Evolutionary conservation across 139 green algal genomes (phyloP), one percentile per base, ranked within the genome.

Genomic region (Coelastrella sp.): DNA sequence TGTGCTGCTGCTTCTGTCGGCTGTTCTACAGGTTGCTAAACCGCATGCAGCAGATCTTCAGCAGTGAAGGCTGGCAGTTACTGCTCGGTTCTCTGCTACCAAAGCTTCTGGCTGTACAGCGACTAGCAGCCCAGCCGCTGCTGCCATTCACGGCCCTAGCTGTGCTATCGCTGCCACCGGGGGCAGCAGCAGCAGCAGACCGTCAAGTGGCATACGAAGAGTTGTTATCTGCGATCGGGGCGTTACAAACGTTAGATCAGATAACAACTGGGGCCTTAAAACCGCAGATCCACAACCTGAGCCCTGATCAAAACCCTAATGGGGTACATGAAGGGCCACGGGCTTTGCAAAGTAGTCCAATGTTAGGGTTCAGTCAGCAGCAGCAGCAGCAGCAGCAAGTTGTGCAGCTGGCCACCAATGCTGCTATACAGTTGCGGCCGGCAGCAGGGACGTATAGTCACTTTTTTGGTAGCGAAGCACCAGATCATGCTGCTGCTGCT

Each of bases 21-120:
- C 13, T 59, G 78, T 8, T 71, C 8, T 76, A 7, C 66, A 89
- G 76, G 13, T 6, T 87, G 17, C 47, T 88, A 54, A 66, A 76
- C 47, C 87, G 58, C 73, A 89, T 83, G 54, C n/a, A 59, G 84
- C 82, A 61, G 2, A 85, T 92, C 83, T 73, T 81, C 82, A 82
- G 76, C 66, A 66, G 60, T 59, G 94, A 96, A 89, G 94, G 93
- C 71, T 96, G 94, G 94, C 85, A 83, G n/a, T 23, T 65, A 5
- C 60, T 94, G 73, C 93, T 92, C 14, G 91, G 91, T 3, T 7
- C 17, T 3, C 82, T 92, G 5, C 91, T 96, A 60, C 92, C 85
- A 5, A 91, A 93, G 83, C 90, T 96, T 20, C 90, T 92, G 4
- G 91, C 91, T 7, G 93, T 87, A 59, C 92, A 95, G 88, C 47